Conservation (phyloP, 2,329 filamentous ascomycete species). For the Pseudocercospora crystallina region DNA sequence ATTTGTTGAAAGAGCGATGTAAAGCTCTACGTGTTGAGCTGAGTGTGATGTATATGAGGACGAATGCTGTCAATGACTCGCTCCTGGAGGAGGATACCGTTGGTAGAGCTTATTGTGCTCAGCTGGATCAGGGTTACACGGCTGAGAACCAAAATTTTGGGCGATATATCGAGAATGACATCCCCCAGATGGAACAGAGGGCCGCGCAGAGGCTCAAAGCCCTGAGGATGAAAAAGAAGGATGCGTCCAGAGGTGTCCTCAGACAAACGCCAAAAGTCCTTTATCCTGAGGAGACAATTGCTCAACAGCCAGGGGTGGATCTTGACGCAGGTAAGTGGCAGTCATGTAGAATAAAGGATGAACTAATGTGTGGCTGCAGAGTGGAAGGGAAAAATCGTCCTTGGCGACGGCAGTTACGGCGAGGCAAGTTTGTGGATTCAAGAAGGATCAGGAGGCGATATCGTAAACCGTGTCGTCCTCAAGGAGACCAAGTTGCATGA, state of each 20-base stretch:
- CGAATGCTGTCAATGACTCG: no score
- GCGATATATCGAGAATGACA: no score
- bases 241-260: background rate
- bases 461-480: constrained; percentile 7
- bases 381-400: background rate
- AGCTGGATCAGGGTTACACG: no score
- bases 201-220: background rate
- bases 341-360: background rate
- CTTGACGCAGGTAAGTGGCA: background rate
- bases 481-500: constrained; percentile 6
- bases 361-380: background rate
- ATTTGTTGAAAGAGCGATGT: no score
- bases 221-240: background rate
- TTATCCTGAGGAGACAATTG: background rate
- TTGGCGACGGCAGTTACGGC: background rate
- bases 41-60: no score
- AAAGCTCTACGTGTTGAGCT: no score
- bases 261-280: background rate
- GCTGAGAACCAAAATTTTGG: no score
- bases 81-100: no score
- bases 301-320: background rate
- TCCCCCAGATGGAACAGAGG: background rate
- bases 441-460: background rate
- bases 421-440: background rate
- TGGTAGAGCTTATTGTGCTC: no score